phyloP scores from a whole-genome alignment of 148 eudicot species.

The Cornus kousa region DNA sequence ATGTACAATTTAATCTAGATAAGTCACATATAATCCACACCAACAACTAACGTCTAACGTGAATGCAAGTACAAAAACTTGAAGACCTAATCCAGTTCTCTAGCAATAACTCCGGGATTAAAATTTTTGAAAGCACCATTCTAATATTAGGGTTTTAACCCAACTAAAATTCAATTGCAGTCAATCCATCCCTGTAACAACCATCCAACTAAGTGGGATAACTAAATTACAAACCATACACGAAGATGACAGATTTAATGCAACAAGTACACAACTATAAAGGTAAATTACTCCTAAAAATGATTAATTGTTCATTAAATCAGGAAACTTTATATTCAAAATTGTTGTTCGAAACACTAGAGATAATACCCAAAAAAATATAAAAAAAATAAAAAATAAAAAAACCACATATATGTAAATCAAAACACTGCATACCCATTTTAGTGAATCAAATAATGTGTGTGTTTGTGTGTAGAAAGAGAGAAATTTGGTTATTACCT shows the following conservation, averaged over 20 bases:
- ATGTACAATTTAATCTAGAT: too few species aligned
- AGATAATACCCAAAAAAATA: neutral
- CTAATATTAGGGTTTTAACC: neutral
- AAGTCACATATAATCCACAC: too few species aligned
- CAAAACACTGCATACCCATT: neutral
- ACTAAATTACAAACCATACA: neutral
- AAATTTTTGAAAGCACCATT: neutral
- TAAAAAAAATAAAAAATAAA: neutral
- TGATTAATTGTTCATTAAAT: neutral
- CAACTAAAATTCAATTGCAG: neutral
- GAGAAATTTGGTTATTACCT: conserved; percentile 25
- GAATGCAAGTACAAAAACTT: too few species aligned
- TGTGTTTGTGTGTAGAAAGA: neutral
- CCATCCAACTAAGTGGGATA: neutral
- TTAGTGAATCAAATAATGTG: neutral
- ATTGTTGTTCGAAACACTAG: neutral
- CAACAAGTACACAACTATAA: neutral
- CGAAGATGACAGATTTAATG: neutral
- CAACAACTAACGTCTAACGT: too few species aligned
- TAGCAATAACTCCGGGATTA: too few species aligned
- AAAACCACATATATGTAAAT: too few species aligned
- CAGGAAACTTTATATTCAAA: neutral
- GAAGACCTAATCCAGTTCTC: too few species aligned
- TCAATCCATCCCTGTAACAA: too few species aligned
- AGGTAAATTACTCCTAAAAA: neutral